These are phyloP conservation scores for Arthroderma sp. DNA, from an alignment of 2,329 filamentous ascomycete genomes.

Conservation along the genomic window DNA sequence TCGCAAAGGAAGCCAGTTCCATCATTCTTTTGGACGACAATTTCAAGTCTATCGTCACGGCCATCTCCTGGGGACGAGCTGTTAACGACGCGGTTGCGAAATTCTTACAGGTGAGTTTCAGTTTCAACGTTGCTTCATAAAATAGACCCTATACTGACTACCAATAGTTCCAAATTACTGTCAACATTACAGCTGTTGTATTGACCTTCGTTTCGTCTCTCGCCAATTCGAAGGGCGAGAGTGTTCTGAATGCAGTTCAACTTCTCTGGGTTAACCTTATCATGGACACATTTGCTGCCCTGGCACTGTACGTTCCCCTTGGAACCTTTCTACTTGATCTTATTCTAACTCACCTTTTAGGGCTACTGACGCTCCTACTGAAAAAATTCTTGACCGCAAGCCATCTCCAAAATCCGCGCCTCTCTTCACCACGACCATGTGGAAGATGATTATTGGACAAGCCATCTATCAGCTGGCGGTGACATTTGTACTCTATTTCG, in stretches of 20 bases:
- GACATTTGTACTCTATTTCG: constrained; percentile 75
- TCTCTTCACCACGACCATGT: constrained; percentile 82
- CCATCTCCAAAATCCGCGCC: constrained; percentile 62
- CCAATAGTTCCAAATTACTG: constrained; percentile 47
- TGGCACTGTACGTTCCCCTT: constrained; percentile 47
- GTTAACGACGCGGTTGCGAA: constrained; percentile 59
- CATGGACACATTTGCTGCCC: constrained; percentile 88
- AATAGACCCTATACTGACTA: background rate
- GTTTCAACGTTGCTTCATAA: background rate
- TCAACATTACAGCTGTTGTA: constrained; percentile 82
- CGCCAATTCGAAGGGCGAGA: constrained; percentile 53
- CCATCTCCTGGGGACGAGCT: constrained; percentile 55
- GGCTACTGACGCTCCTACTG: constrained; percentile 78
- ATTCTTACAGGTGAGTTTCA: constrained; percentile 42
- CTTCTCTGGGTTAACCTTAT: constrained; percentile 94
- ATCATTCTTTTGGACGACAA: constrained; percentile 58
- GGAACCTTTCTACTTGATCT: background rate
- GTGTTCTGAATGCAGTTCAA: constrained; percentile 78
- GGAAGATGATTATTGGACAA: constrained; percentile 98
- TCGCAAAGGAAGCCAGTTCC: constrained; percentile 56
- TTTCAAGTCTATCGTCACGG: constrained; percentile 53
- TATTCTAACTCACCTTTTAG: constrained; percentile 13
- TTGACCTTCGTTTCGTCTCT: constrained; percentile 83
- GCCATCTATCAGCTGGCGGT: constrained; percentile 73
- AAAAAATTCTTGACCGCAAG: constrained; percentile 67